These are phyloP conservation scores for Hericium coralloides DNA, from an alignment of 768 basidiomycete species.

Conservation along the genomic window DNA sequence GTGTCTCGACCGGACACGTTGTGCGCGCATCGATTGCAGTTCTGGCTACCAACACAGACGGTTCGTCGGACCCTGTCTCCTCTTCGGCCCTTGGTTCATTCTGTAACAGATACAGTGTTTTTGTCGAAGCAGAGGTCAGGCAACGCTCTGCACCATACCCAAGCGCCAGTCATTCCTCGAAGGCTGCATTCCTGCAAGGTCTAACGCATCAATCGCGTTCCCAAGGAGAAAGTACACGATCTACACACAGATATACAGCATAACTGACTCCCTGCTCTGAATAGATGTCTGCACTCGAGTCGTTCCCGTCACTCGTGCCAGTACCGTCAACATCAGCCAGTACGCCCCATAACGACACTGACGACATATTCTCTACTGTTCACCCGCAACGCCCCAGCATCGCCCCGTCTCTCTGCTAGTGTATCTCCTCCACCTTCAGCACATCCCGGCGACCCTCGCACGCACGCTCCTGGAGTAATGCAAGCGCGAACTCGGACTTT, in stretches of 20 bases:
- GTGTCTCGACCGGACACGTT: neutral
- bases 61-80: no score
- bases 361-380: slow-evolving; percentile 27
- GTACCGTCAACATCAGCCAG: slow-evolving; percentile 11
- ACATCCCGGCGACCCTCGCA: neutral
- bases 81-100: no score
- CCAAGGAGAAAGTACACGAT: no score
- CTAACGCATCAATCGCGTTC: no score
- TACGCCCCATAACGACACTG: slow-evolving; percentile 12
- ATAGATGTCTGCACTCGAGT: neutral
- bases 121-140: no score
- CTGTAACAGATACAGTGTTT: no score
- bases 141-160: no score
- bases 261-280: no score
- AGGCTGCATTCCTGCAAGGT: no score
- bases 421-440: neutral
- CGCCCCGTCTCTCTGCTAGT: slow-evolving; percentile 13
- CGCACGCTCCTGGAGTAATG: slow-evolving; percentile 6
- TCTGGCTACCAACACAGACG: neutral
- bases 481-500: slow-evolving; percentile 35
- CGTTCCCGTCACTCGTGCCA: slow-evolving; percentile 20
- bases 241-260: no score
- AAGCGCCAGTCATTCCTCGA: no score
- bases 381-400: slow-evolving; percentile 25
- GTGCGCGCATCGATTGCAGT: neutral